A percentile compares a stretch with the other conserved stretches of the same genome.
Conservation (phyloP, 768 basidiomycete genomes). For the Pseudohyphozyma bogoriensis region DNA sequence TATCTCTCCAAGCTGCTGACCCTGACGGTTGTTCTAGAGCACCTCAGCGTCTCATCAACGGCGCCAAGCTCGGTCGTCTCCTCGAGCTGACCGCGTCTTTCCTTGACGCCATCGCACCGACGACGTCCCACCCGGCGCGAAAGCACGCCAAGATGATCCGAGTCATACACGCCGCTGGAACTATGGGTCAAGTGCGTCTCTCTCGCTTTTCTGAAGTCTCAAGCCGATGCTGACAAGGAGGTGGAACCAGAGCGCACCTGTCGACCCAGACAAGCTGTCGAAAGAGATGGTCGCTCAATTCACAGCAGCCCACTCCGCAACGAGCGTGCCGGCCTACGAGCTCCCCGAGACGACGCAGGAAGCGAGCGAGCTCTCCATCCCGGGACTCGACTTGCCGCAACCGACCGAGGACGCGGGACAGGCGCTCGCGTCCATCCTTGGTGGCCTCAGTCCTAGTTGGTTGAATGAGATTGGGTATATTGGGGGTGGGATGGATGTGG, state of each 20-base stretch:
- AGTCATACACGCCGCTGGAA: constrained; percentile 1
- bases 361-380: not conserved
- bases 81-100: constrained; percentile 2
- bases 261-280: not conserved
- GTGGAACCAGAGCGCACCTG: no score
- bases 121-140: not conserved
- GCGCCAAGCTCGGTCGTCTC: not conserved
- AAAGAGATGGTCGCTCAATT: not conserved
- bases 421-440: not conserved
- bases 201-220: no score
- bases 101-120: constrained; percentile 4
- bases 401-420: not conserved
- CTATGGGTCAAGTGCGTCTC: not conserved
- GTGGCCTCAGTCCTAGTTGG: not conserved
- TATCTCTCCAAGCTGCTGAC: no score
- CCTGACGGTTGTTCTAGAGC: no score
- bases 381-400: not conserved
- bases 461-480: not conserved
- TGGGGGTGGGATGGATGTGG: not conserved
- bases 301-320: not conserved
- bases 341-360: not conserved
- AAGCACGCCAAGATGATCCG: constrained; percentile 5
- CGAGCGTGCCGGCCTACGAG: not conserved
- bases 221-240: no score
- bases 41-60: not conserved